Percentiles rank a stretch among this genome's conserved stretches.
Conservation (phyloP, 208 protist species). For the Leishmania turanica region DNA sequence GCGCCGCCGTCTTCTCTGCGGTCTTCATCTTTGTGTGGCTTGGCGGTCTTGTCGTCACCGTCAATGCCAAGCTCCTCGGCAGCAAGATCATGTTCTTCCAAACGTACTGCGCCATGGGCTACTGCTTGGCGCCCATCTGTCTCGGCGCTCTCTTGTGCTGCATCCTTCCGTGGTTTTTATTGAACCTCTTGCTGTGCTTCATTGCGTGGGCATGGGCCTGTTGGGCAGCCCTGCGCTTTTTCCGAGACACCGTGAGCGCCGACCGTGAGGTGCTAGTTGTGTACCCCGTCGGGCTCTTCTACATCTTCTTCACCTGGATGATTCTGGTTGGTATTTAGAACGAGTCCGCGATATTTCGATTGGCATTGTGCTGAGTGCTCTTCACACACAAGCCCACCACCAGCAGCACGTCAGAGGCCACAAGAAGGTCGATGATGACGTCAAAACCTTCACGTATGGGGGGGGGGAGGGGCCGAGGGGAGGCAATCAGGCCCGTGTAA, state of each 20-base stretch:
- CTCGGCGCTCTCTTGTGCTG: constrained; percentile 55
- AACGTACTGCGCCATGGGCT: constrained; percentile 94
- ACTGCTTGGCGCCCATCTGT: constrained; percentile 90
- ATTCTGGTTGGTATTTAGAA: constrained; percentile 55
- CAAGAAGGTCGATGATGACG: too few relatives aligned
- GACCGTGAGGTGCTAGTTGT: constrained; percentile 74
- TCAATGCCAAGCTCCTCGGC: constrained; percentile 94
- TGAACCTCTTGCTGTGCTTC: constrained; percentile 63
- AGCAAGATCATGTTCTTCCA: constrained; percentile 94
- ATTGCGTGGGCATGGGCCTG: constrained; percentile 79
- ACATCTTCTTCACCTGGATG: constrained; percentile 92
- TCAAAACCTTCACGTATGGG: neutral
- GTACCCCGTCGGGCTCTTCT: constrained; percentile 95
- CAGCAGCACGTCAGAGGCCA: too few relatives aligned
- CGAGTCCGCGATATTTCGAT: neutral
- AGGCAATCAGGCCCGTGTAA: neutral
- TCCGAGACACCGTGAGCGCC: constrained; percentile 55
- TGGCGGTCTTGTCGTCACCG: constrained; percentile 84
- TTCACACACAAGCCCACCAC: neutral
- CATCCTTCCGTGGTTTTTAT: constrained; percentile 33
- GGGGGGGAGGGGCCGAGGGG: neutral
- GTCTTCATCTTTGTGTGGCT: constrained; percentile 92
- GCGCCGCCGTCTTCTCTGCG: constrained; percentile 78
- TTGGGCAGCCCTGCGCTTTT: constrained; percentile 92
- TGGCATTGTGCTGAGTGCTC: too few relatives aligned